A percentile compares a stretch with the other conserved stretches of the same genome.
phyloP scores from a whole-genome alignment of 192 early-diverging fungal genomes.

The Podila horticola region DNA sequence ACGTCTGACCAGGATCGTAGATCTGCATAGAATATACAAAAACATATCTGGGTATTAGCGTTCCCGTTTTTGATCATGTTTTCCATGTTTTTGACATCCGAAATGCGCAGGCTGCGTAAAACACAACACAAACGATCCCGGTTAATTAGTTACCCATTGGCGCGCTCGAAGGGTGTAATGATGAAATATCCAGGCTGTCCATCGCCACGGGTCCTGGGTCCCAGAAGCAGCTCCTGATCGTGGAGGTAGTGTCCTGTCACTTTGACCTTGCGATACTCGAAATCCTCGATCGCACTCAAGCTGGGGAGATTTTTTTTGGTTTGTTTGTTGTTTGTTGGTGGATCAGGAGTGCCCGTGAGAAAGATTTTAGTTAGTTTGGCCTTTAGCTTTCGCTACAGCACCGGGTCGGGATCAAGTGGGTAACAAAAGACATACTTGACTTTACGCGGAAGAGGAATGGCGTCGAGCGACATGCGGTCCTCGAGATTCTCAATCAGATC shows the following conservation, averaged over 20 bases:
- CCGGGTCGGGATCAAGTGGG: no score
- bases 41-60: no score
- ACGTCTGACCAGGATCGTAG: slow-evolving; percentile 83
- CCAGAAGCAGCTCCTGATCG: slow-evolving; percentile 84
- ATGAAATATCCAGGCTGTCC: slow-evolving; percentile 78
- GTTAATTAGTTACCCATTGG: slow-evolving; percentile 59
- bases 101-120: not conserved
- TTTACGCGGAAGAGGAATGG: slow-evolving; percentile 75
- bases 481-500: slow-evolving; percentile 81
- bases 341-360: not conserved
- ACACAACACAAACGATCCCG: not conserved
- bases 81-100: no score
- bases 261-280: slow-evolving; percentile 81
- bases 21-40: slow-evolving; percentile 46
- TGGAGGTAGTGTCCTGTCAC: slow-evolving; percentile 76
- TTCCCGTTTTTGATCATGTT: no score
- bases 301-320: slow-evolving; percentile 32
- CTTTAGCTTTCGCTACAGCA: slow-evolving; percentile 9
- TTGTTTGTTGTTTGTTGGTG: no score
- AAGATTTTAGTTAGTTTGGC: slow-evolving; percentile 3
- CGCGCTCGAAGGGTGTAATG: slow-evolving; percentile 79
- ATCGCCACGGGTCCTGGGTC: slow-evolving; percentile 74
- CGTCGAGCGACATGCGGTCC: slow-evolving; percentile 62
- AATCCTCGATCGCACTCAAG: slow-evolving; percentile 59
- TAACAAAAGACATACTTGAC: slow-evolving; percentile 57